Base-by-base conservation (phyloP, 257 asterid genomes). In the Gentiana macrophylla region DNA sequence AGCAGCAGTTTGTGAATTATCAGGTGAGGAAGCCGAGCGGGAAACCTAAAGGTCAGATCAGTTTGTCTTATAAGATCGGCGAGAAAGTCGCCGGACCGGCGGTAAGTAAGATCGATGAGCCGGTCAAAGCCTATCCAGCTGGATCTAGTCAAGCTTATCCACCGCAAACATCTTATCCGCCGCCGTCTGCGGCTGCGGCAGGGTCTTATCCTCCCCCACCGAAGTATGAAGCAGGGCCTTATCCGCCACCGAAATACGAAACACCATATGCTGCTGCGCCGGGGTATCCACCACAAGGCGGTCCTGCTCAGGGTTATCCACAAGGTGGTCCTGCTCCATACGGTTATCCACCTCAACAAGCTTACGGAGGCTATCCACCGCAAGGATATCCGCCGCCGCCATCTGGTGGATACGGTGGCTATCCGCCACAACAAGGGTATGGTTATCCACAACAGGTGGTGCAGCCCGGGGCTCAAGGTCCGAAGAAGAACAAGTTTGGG, bases 11-110 rank as follows among this genome's bases (percentile, higher is more conserved):
- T 37, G 83, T 86, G 49, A 81, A 79, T 68, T 86, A 89, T 59
- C 97, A 86, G 56, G 95, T 89, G 35, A 81, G 70, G 62, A 89
- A 81, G 44, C 97, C 90, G 35, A 71, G 68, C 3, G 95, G 95
- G 38, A 83, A 72, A 61, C 84, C 94, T 0, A 86, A 86, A 70
- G 97, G 97, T 13, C 77, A 79, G 10, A 75, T 89, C 36, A 73
- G 69, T 3, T 80, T 89, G 48, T 79, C 94, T 2, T 89, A 86
- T 15, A 72, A 68, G 33, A 78, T 86, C 57, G 53, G 74, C 0
- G 92, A 72, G 0, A 87, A 76, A 64, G 11, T 59, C 48, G 49
- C 65, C 10, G 47, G 60, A 35, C 43, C 62, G 0, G 64, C 63
- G 15, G 13, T 62, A 1, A 63, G 67, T 2, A 72, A 67, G 53